Base-by-base conservation (phyloP, 371 early-diverging fungal genomes). In the Enterocytospora artemiae region DNA sequence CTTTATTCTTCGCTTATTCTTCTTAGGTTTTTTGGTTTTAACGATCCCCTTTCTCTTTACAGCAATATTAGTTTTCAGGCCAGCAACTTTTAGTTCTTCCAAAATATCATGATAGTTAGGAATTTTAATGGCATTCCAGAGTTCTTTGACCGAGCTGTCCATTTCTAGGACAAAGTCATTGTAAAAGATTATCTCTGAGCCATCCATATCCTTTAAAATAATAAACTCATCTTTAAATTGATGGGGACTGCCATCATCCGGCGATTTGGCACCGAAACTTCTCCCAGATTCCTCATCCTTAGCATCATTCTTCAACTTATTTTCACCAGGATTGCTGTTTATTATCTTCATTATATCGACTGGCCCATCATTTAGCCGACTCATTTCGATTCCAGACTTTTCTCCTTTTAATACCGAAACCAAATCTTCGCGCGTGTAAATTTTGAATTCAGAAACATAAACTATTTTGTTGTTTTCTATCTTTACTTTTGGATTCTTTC, bases 201-300 rank as follows among this genome's bases (percentile, higher is more conserved):
- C 68, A 59, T 79, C 80, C 36, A 72, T 54, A 53, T 79, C 80
- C 52, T 70, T 75, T 4, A 79, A 50, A 44, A 76, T 59, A 33
- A 79, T 63, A 51, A 75, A 57, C 16, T 68, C 50, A 20, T 66
- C 56, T n/a, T 63, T 28, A 7, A 46, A 7, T 20, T 20, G 12
- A 7, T 12, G 48, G 24, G 48, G 48, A n/a, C n/a, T n/a, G n/a
- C n/a, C n/a, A n/a, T n/a, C n/a, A n/a, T n/a, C n/a, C n/a, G n/a
- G n/a, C n/a, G n/a, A n/a, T n/a, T n/a, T n/a, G n/a, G n/a, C n/a
- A n/a, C n/a, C n/a, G n/a, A n/a, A n/a, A n/a, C n/a, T n/a, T n/a
- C n/a, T n/a, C n/a, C n/a, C n/a, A n/a, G n/a, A n/a, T 25, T 20
- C 20, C 24, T 12, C 25, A 16, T 20, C 24, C 25, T 46, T 46